Base-by-base conservation (phyloP, 2,329 filamentous ascomycete species). In the Trichophyton equinum region DNA sequence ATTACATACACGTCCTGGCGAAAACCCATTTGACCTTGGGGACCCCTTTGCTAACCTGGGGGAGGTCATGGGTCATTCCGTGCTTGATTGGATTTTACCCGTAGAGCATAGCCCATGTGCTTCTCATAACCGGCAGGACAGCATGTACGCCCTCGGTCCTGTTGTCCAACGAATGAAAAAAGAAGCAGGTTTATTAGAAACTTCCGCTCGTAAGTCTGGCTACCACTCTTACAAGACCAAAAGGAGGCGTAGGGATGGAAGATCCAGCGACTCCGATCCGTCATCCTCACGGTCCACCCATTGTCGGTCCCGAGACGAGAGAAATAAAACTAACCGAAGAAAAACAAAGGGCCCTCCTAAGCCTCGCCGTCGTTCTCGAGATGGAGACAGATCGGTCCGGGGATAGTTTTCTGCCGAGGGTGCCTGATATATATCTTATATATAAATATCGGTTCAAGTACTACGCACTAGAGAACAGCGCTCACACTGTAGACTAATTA, bases 21-120 rank as follows among this genome's bases (percentile, higher is more conserved):
- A 94, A 66, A 96, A 96, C 66, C 89, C 90, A 0, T 99, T 90
- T 85, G 83, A 95, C 67, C 76, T 94, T 0, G 89, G 88, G 1
- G 76, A 72, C 33, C 74, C 75, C 7, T 78, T 81, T 64, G 74
- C 78, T 30, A 97, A 97, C 69, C 86, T 91, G 75, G 82, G 84
- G 65, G 81, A 86, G 13, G 83, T 96, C 25, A 90, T 99, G 85
- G 92, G 92, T 0, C 75, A 81, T 55, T 82, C 75, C 20, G 65
- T 85, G 1, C 63, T 86, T 13, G 88, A 96, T 62, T 97, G 91
- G 91, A 69, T 96, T 11, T 74, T 96, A 1, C 92, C 92, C 0
- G 71, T 95, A 38, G 83, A 79, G 61, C 79, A 82, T 62, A 90
- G 88, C 3, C 92, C 92, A 0, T 92, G 88, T 71, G 81, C 81